Percentiles rank a stretch among this genome's conserved stretches.
These are phyloP conservation scores for Metschnikowia sp. DNA, from an alignment of 805 yeast genomes.

Conservation along the genomic window DNA sequence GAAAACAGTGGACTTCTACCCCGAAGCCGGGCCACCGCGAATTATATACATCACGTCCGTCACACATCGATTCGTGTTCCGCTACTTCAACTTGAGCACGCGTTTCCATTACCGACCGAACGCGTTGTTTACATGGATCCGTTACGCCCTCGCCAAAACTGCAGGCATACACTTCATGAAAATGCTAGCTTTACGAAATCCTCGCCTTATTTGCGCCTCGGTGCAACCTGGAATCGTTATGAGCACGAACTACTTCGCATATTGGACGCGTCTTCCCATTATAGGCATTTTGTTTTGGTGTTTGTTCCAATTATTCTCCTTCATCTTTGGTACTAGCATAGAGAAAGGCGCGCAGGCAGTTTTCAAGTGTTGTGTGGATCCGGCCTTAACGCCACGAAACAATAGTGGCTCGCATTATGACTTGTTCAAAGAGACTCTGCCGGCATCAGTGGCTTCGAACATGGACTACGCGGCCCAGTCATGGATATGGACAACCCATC, in stretches of 20 bases:
- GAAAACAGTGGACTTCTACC: constrained; percentile 27
- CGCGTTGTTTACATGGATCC: constrained; percentile 67
- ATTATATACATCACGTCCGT: constrained; percentile 63
- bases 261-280: constrained; percentile 74
- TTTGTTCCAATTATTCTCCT: constrained; percentile 65
- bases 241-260: constrained; percentile 71
- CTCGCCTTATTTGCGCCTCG: constrained; percentile 58
- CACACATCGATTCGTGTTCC: constrained; percentile 55
- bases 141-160: constrained; percentile 76
- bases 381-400: constrained; percentile 42
- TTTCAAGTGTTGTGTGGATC: constrained; percentile 58
- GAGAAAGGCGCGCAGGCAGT: constrained; percentile 72
- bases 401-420: constrained; percentile 71
- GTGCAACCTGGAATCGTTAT: constrained; percentile 88
- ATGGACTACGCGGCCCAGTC: constrained; percentile 61
- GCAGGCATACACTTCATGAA: constrained; percentile 73
- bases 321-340: constrained; percentile 63
- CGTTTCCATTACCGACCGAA: constrained; percentile 60
- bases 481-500: constrained; percentile 76
- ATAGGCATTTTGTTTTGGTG: constrained; percentile 76
- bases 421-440: constrained; percentile 42
- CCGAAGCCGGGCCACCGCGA: constrained; percentile 42
- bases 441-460: constrained; percentile 56
- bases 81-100: constrained; percentile 45
- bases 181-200: constrained; percentile 61